phyloP scores from a whole-genome alignment of 2,329 filamentous ascomycete species.

The Talaromyces rugulosus region DNA sequence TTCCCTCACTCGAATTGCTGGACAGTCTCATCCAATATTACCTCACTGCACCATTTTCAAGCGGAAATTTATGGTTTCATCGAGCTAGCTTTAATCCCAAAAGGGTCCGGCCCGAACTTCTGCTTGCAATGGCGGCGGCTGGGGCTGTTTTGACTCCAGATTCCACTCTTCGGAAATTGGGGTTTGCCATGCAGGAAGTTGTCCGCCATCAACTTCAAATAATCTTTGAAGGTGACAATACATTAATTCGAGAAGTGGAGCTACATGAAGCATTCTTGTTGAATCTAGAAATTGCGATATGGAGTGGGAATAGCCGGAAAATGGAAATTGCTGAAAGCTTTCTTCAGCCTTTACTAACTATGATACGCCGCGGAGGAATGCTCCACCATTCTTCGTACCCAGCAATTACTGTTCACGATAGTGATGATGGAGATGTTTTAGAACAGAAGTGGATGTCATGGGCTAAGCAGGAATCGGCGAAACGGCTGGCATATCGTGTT shows the following conservation, averaged over 20 bases:
- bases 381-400: conserved; percentile 24
- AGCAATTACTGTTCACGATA: neutral
- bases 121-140: conserved; percentile 30
- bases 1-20: conserved; percentile 31
- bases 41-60: conserved; percentile 15
- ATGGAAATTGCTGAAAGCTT: conserved; percentile 40
- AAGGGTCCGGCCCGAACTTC: conserved; percentile 26
- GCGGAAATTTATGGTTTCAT: conserved; percentile 27
- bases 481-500: conserved; percentile 48
- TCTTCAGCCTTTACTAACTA: conserved; percentile 33
- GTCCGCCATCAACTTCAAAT: conserved; percentile 19
- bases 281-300: conserved; percentile 30
- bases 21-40: conserved; percentile 32
- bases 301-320: conserved; percentile 37
- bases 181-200: conserved; percentile 36
- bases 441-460: conserved; percentile 24
- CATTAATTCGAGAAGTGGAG: conserved; percentile 26
- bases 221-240: conserved; percentile 33
- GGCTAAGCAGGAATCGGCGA: conserved; percentile 28
- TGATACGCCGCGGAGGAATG: conserved; percentile 32
- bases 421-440: conserved; percentile 10
- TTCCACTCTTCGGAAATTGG: conserved; percentile 30
- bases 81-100: conserved; percentile 28
- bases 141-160: conserved; percentile 33
- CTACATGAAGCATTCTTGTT: conserved; percentile 33